phyloP scores from a whole-genome alignment of 1,139 yeast genomes.

The Pichia terricola region DNA sequence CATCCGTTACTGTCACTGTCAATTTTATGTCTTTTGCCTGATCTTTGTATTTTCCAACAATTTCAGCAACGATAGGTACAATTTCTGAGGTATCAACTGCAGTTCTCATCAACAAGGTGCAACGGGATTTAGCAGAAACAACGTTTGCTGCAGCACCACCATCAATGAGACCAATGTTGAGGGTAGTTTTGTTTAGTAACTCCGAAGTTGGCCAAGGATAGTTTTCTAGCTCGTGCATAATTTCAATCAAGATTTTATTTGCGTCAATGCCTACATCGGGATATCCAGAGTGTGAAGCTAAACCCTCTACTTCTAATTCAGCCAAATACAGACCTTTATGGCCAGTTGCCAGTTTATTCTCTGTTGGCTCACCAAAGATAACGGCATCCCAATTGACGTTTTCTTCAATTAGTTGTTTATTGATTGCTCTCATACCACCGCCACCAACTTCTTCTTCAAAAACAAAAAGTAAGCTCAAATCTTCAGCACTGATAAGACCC shows the following conservation, averaged over 20 bases:
- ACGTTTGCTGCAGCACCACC: slow-evolving; percentile 63
- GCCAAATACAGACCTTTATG: slow-evolving; percentile 50
- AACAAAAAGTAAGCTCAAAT: slow-evolving; percentile 50
- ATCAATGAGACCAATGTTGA: slow-evolving; percentile 48
- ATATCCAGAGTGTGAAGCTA: slow-evolving; percentile 61
- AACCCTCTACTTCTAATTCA: slow-evolving; percentile 39
- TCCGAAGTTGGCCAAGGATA: slow-evolving; percentile 40
- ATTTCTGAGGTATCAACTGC: slow-evolving; percentile 38
- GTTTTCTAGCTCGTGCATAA: slow-evolving; percentile 33
- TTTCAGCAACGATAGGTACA: slow-evolving; percentile 27
- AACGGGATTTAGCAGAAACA: slow-evolving; percentile 49
- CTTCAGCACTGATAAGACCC: slow-evolving; percentile 39
- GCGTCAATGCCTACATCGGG: slow-evolving; percentile 64
- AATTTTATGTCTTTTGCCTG: slow-evolving; percentile 8
- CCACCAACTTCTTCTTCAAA: slow-evolving; percentile 66
- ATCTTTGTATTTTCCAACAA: slow-evolving; percentile 24
- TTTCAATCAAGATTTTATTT: slow-evolving; percentile 44
- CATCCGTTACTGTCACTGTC: slow-evolving; percentile 14
- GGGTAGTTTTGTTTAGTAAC: slow-evolving; percentile 50
- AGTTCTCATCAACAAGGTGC: slow-evolving; percentile 43
- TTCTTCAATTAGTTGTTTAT: slow-evolving; percentile 11
- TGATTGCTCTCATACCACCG: slow-evolving; percentile 45
- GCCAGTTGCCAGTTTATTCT: slow-evolving; percentile 57
- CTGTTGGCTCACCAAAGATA: slow-evolving; percentile 71
- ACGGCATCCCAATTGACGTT: slow-evolving; percentile 49